Percentiles rank a stretch among this genome's conserved stretches.
Conservation (phyloP, 495 filamentous ascomycete genomes). For the Trichoderma asperelloides region DNA sequence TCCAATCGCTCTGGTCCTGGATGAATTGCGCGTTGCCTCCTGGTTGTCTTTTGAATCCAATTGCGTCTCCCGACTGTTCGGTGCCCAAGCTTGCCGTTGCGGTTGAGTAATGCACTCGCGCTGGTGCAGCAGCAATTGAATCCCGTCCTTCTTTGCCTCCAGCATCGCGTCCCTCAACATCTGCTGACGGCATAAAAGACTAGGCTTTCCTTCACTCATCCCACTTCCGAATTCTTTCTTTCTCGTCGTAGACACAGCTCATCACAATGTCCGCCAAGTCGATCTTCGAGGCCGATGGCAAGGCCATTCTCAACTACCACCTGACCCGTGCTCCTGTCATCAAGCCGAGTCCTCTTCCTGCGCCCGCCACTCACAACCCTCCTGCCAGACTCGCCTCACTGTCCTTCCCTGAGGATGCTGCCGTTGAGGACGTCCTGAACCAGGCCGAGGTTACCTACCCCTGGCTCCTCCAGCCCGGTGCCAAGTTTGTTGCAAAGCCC, state of each 20-base stretch:
- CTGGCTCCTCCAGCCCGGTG: conserved; percentile 71
- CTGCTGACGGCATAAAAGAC: conserved; percentile 10
- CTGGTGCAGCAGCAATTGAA: background rate
- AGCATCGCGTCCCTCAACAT: background rate
- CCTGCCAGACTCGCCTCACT: conserved; percentile 84
- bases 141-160: background rate
- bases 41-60: background rate
- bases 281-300: conserved; percentile 98
- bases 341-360: conserved; percentile 90
- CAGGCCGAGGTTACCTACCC: conserved; percentile 93
- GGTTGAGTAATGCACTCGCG: background rate
- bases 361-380: conserved; percentile 80
- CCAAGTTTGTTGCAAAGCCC: conserved; percentile 97
- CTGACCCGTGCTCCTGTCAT: conserved; percentile 96
- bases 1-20: background rate
- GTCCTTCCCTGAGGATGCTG: conserved; percentile 82
- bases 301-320: conserved; percentile 99
- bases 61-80: background rate
- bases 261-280: conserved; percentile 92
- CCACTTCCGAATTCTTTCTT: conserved; percentile 7
- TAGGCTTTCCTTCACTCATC: conserved; percentile 12
- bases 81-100: background rate
- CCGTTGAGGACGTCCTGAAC: conserved; percentile 78
- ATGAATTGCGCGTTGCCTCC: background rate
- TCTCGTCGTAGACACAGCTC: conserved; percentile 6